phyloP scores from a whole-genome alignment of 1,284 basidiomycete genomes.

The Entoloma clypeatum region DNA sequence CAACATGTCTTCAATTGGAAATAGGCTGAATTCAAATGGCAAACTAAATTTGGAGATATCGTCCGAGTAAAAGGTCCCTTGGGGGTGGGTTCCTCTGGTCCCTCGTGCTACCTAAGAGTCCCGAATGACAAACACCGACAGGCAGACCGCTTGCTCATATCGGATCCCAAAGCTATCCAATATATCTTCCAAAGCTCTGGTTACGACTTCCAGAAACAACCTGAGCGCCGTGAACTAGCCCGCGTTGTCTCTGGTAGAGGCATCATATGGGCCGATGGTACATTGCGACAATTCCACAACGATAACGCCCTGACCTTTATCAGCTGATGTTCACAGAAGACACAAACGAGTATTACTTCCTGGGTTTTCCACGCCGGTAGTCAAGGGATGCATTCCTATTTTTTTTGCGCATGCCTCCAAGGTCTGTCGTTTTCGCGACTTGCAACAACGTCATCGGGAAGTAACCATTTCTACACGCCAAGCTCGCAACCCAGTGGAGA shows the following conservation, averaged over 20 bases:
- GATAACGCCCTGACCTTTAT: not conserved
- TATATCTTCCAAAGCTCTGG: constrained; percentile 40
- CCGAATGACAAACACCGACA: constrained; percentile 16
- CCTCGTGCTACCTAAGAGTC: not conserved
- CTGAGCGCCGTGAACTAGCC: constrained; percentile 30
- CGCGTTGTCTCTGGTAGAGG: constrained; percentile 28
- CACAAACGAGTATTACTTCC: constrained; percentile 36
- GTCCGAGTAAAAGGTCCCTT: constrained; percentile 33
- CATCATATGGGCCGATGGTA: constrained; percentile 30
- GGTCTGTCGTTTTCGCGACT: constrained; percentile 26
- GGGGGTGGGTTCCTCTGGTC: constrained; percentile 27
- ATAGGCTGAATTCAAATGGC: constrained; percentile 37
- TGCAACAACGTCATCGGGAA: constrained; percentile 4
- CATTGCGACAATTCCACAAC: not conserved
- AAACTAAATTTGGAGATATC: constrained; percentile 33
- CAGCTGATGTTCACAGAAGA: constrained; percentile 34
- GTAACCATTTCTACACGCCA: not conserved
- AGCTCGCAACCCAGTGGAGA: constrained; percentile 47
- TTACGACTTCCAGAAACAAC: constrained; percentile 34
- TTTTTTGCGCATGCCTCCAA: constrained; percentile 33
- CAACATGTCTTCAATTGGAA: not conserved
- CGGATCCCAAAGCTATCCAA: constrained; percentile 41
- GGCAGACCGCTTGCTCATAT: constrained; percentile 38
- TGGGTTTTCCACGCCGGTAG: constrained; percentile 33
- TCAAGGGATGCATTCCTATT: constrained; percentile 29